Conservation (phyloP, 805 yeast genomes). For the Torulaspora quercuum region DNA sequence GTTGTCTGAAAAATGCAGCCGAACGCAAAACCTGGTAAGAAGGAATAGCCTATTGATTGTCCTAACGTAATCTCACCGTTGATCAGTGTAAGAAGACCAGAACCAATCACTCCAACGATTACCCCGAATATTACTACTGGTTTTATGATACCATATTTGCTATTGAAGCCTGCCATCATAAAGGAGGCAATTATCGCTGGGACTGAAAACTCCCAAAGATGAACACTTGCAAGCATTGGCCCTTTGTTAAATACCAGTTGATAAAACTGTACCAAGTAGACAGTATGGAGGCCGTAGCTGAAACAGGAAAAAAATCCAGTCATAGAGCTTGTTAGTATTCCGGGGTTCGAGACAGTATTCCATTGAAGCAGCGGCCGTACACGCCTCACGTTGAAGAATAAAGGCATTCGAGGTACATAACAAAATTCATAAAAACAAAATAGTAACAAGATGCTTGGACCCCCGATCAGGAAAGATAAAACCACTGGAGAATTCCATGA, state of each 20-base stretch:
- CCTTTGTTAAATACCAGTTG: slow-evolving; percentile 24
- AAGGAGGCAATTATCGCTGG: slow-evolving; percentile 23
- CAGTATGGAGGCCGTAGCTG: slow-evolving; percentile 23
- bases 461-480: slow-evolving; percentile 43
- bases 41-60: slow-evolving; percentile 36
- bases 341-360: slow-evolving; percentile 14
- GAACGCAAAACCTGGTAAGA: slow-evolving; percentile 38
- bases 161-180: slow-evolving; percentile 31
- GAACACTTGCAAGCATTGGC: slow-evolving; percentile 25
- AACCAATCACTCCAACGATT: slow-evolving; percentile 34
- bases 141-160: slow-evolving; percentile 36
- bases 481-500: slow-evolving; percentile 50
- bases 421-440: slow-evolving; percentile 53
- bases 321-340: slow-evolving; percentile 17
- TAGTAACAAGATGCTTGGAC: slow-evolving; percentile 39
- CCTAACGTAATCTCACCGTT: slow-evolving; percentile 29
- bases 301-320: slow-evolving; percentile 17
- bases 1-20: slow-evolving; percentile 37
- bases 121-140: slow-evolving; percentile 36
- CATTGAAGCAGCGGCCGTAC: slow-evolving; percentile 18
- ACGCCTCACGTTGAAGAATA: background rate
- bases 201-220: slow-evolving; percentile 18
- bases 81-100: slow-evolving; percentile 36
- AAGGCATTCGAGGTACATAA: slow-evolving; percentile 5
- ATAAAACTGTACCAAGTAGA: slow-evolving; percentile 27